Conservation (phyloP, 352 stramenopile genomes). For the Globisporangium perplexum region DNA sequence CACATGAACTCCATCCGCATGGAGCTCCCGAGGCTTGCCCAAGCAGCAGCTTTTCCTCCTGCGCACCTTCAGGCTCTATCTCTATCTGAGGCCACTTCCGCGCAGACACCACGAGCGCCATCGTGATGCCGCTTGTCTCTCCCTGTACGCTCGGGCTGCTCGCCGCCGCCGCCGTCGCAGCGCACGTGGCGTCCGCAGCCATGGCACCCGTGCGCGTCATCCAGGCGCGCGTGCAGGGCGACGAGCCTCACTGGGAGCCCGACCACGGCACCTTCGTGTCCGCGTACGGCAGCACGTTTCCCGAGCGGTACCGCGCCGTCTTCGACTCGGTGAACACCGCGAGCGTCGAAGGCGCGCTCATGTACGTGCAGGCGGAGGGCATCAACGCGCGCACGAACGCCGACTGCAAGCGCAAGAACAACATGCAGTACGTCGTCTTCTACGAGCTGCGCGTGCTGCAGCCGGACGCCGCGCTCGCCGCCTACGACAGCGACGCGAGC, state of each 20-base stretch:
- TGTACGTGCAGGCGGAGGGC: slow-evolving; percentile 73
- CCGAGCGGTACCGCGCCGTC: slow-evolving; percentile 28
- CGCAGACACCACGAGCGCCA: background rate
- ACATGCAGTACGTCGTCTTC: slow-evolving; percentile 67
- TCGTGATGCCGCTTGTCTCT: background rate
- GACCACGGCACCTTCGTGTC: slow-evolving; percentile 13
- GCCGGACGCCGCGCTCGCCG: slow-evolving; percentile 26
- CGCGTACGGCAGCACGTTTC: slow-evolving; percentile 19
- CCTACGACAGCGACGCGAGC: slow-evolving; percentile 21
- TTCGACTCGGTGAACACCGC: slow-evolving; percentile 73
- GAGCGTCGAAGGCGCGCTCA: slow-evolving; percentile 71
- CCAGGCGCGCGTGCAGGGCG: slow-evolving; percentile 13
- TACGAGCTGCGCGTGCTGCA: slow-evolving; percentile 58
- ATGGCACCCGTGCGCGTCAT: slow-evolving; percentile 11
- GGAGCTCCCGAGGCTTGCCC: too few relatives aligned
- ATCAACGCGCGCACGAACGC: slow-evolving; percentile 41
- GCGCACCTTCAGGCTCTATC: too few relatives aligned
- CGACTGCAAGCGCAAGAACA: slow-evolving; percentile 56
- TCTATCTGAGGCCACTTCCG: background rate
- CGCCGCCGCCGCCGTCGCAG: background rate
- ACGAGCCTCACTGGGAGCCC: slow-evolving; percentile 11
- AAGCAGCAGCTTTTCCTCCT: too few relatives aligned
- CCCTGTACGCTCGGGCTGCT: too few relatives aligned
- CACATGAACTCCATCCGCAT: too few relatives aligned
- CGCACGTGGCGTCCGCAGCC: background rate